Evolutionary conservation across 2,329 filamentous ascomycete species (phyloP), one percentile per base, ranked within the genome.

Genomic region (Claviceps fusiformis): DNA sequence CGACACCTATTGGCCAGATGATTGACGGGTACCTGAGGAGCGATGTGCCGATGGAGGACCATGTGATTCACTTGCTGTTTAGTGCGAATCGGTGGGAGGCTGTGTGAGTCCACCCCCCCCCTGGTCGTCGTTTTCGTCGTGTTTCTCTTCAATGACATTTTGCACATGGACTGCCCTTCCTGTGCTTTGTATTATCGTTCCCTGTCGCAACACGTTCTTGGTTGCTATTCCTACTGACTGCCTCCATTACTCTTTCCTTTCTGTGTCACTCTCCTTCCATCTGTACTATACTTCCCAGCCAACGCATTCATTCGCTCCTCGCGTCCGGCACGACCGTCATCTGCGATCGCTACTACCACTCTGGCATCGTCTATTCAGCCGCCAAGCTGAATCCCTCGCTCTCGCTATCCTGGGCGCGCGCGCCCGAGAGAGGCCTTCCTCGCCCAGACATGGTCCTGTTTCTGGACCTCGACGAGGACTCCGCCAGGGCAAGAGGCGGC

Each of bases 271-370:
- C n/a, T n/a, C n/a, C n/a, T n/a, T n/a, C n/a, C 35, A 2, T 41
- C 37, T 17, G 11, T 41, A 17, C 37, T 41, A 41, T n/a, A 46
- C 24, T 29, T 15, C 2, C 6, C 19, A 81, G 78, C 2, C 72
- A 75, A 60, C 70, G 71, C 52, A 83, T 85, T 49, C 65, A 73
- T 19, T 55, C 70, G 1, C 72, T 80, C 6, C 69, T 96, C 6
- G 71, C 74, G 0, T 68, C 74, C 1, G 91, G 92, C 9, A 83
- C 77, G 24, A 93, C 82, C 0, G 78, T 98, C 37, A 75, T 98
- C 44, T 84, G 92, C 61, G 93, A 98, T 70, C 84, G 93, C 50
- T 98, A 97, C 73, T 95, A 95, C 68, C 92, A 95, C 74, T 93
- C 87, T 24, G 93, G 93, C 54, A 87, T 91, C 56, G 89, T 96